A percentile compares a stretch with the other conserved stretches of the same genome.
Conservation (phyloP, 2,329 filamentous ascomycete genomes). For the Cladosporium velox region DNA sequence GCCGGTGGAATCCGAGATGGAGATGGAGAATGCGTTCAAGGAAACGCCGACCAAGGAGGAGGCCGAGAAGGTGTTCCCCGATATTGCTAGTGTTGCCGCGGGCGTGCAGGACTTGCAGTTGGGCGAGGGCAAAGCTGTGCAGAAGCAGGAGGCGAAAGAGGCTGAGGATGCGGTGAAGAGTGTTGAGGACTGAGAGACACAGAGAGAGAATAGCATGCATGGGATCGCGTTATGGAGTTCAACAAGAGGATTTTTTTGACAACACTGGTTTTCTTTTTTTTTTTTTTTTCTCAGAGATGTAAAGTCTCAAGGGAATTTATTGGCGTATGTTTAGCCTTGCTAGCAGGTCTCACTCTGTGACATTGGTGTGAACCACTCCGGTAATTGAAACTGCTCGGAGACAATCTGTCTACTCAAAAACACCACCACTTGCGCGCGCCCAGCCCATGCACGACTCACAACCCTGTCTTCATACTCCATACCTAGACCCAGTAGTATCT, state of each 20-base stretch:
- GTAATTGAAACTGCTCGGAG: no score
- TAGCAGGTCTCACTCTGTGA: neutral
- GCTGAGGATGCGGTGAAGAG: conserved; percentile 39
- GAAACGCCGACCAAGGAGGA: conserved; percentile 31
- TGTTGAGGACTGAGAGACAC: conserved; percentile 39
- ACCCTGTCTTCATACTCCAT: no score
- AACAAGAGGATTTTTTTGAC: neutral
- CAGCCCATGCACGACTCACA: no score
- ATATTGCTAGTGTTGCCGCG: conserved; percentile 22
- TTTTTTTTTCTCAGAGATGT: neutral
- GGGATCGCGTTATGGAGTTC: neutral
- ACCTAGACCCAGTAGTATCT: no score
- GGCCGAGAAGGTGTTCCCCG: conserved; percentile 24
- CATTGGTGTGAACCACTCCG: neutral
- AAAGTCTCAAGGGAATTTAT: neutral
- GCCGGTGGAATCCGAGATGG: conserved; percentile 30
- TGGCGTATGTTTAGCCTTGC: neutral
- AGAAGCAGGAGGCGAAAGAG: conserved; percentile 32
- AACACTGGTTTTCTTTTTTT: neutral
- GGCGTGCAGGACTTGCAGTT: conserved; percentile 25
- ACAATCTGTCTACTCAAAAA: no score
- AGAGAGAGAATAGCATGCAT: neutral
- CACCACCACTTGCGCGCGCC: no score
- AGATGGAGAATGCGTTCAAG: conserved; percentile 27
- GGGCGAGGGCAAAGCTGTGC: conserved; percentile 22